These are phyloP conservation scores for Salvia hispanica DNA, from an alignment of 257 asterid species.

Conservation along the genomic window DNA sequence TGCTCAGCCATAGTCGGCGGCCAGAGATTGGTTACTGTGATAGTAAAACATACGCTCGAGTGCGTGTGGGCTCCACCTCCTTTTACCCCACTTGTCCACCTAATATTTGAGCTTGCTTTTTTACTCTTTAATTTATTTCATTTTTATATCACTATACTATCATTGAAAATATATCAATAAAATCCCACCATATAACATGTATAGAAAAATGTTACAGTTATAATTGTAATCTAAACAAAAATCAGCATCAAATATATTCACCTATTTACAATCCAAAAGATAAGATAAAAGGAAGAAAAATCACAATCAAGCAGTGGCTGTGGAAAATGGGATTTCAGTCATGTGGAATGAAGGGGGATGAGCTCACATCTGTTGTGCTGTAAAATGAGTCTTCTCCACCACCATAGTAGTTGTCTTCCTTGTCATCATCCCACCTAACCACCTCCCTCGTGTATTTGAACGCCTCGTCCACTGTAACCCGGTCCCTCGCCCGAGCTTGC, in stretches of 20 bases:
- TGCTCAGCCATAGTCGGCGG: conserved; percentile 35
- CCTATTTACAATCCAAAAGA: conserved; percentile 39
- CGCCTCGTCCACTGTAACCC: conserved; percentile 68
- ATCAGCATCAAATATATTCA: background rate
- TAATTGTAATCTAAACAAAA: background rate
- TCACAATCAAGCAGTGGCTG: background rate
- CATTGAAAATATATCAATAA: too few relatives aligned
- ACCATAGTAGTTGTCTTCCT: conserved; percentile 49
- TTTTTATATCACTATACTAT: too few relatives aligned
- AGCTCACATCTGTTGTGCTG: conserved; percentile 78
- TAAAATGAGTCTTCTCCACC: conserved; percentile 76
- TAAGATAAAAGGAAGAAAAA: conserved; percentile 28
- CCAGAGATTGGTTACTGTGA: conserved; percentile 17
- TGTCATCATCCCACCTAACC: conserved; percentile 85
- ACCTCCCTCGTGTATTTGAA: conserved; percentile 80
- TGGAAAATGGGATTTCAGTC: conserved; percentile 27
- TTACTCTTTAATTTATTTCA: too few relatives aligned
- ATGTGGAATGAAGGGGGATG: conserved; percentile 53
- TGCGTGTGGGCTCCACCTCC: background rate
- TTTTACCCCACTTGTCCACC: background rate
- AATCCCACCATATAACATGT: too few relatives aligned
- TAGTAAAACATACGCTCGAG: too few relatives aligned
- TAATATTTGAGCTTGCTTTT: too few relatives aligned
- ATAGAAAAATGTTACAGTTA: too few relatives aligned
- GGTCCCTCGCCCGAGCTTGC: conserved; percentile 79